Conservation (phyloP, 306 rosid species). For the Begonia fuchsioides region DNA sequence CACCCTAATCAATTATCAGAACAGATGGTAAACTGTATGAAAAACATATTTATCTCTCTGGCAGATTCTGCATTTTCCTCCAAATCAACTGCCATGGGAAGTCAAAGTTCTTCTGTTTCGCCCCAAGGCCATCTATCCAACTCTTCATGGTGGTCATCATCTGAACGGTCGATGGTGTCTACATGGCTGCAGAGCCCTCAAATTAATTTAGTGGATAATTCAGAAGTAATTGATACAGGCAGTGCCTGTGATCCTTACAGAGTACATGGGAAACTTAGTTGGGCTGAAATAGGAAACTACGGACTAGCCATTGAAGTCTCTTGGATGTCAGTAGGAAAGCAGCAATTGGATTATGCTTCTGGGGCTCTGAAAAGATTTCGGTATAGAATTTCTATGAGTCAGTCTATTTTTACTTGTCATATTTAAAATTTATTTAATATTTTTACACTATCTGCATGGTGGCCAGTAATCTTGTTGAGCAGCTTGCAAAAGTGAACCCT, state of each 20-base stretch:
- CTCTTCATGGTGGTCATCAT: constrained; percentile 66
- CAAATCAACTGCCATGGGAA: constrained; percentile 26
- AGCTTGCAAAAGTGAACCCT: constrained; percentile 58
- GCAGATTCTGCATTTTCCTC: constrained; percentile 35
- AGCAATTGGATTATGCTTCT: constrained; percentile 69
- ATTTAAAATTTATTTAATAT: constrained; percentile 1
- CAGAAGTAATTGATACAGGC: constrained; percentile 40
- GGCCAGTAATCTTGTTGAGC: constrained; percentile 64
- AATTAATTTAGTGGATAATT: constrained; percentile 31
- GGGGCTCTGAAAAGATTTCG: constrained; percentile 60
- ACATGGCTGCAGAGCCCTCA: constrained; percentile 56
- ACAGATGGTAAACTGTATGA: constrained; percentile 75
- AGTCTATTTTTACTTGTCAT: not conserved
- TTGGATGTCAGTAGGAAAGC: constrained; percentile 83
- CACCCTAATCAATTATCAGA: constrained; percentile 53
- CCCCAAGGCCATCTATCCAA: constrained; percentile 48
- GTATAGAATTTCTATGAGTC: constrained; percentile 10
- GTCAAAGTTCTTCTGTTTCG: constrained; percentile 30
- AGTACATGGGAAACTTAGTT: constrained; percentile 55
- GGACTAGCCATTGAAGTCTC: constrained; percentile 57
- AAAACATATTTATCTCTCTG: constrained; percentile 54
- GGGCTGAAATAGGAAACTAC: constrained; percentile 57
- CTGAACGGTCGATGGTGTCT: constrained; percentile 45
- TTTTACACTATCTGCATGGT: constrained; percentile 6
- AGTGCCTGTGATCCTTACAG: constrained; percentile 51